Percentiles rank a stretch among this genome's conserved stretches.
Conservation (phyloP, 345 rosid species). For the Corymbia maculata region DNA sequence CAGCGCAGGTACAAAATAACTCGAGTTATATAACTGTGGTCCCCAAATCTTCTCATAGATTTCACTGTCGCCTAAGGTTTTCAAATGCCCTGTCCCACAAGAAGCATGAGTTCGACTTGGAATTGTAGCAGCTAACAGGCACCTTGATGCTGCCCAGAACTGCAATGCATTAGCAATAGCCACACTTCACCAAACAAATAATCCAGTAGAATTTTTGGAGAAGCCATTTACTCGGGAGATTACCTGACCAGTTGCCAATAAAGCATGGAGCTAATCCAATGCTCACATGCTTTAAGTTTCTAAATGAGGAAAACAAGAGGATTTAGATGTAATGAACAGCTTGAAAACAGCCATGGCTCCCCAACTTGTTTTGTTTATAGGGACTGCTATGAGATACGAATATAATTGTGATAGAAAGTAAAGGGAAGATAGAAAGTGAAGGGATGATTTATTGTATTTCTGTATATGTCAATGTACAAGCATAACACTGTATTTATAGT, state of each 20-base stretch:
- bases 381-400: neutral
- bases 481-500: too few relatives aligned
- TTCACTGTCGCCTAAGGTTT: constrained; percentile 77
- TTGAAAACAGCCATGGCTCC: neutral
- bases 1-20: neutral
- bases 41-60: constrained; percentile 92
- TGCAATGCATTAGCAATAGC: constrained; percentile 19
- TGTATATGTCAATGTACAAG: too few relatives aligned
- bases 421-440: too few relatives aligned
- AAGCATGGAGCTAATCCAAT: constrained; percentile 79
- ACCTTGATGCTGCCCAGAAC: constrained; percentile 62
- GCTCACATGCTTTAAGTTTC: constrained; percentile 69
- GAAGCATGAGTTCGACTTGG: constrained; percentile 71
- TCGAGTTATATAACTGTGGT: constrained; percentile 43
- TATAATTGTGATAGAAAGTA: neutral
- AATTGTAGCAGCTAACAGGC: constrained; percentile 61
- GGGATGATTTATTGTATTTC: too few relatives aligned
- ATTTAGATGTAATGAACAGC: neutral
- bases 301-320: constrained; percentile 9
- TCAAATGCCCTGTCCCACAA: constrained; percentile 67
- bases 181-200: constrained; percentile 2
- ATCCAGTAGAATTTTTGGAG: neutral
- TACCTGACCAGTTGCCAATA: constrained; percentile 81
- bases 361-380: neutral
- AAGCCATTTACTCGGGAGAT: neutral